Percentiles rank a stretch among this genome's conserved stretches.
These are phyloP conservation scores for Termitomyces eurrhizus DNA, from an alignment of 768 basidiomycete species.

Conservation along the genomic window DNA sequence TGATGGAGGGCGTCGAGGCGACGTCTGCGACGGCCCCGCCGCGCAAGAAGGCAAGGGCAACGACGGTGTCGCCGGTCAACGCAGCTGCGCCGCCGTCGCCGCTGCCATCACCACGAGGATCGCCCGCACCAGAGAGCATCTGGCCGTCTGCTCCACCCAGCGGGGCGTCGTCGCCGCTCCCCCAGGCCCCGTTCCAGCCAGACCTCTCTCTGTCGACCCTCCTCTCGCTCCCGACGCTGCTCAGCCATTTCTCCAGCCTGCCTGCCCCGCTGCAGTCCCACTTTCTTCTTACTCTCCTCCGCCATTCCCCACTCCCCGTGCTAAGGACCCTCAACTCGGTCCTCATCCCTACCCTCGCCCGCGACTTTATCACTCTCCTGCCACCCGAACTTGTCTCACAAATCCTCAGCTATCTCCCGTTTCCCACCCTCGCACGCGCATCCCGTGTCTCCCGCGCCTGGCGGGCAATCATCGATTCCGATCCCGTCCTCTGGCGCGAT, in stretches of 20 bases:
- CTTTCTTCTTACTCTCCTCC: slow-evolving; percentile 86
- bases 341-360: slow-evolving; percentile 84
- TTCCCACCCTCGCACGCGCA: slow-evolving; percentile 77
- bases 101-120: slow-evolving; percentile 81
- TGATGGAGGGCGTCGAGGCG: slow-evolving; percentile 48
- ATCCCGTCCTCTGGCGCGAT: slow-evolving; percentile 87
- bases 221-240: slow-evolving; percentile 78
- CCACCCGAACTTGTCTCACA: slow-evolving; percentile 92
- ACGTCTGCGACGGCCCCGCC: slow-evolving; percentile 53
- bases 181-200: slow-evolving; percentile 72
- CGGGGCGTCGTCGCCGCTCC: slow-evolving; percentile 66
- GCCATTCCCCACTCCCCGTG: slow-evolving; percentile 88
- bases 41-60: slow-evolving; percentile 72
- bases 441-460: slow-evolving; percentile 88
- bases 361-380: slow-evolving; percentile 90
- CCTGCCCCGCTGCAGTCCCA: slow-evolving; percentile 88
- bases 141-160: slow-evolving; percentile 86
- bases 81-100: slow-evolving; percentile 81
- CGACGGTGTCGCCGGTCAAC: slow-evolving; percentile 60
- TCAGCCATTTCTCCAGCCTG: slow-evolving; percentile 75
- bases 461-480: slow-evolving; percentile 89
- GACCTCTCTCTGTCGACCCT: slow-evolving; percentile 82
- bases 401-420: slow-evolving; percentile 81
- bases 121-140: slow-evolving; percentile 69
- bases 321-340: slow-evolving; percentile 87